Evolutionary conservation across 345 rosid genomes (phyloP).

Genomic region (Brassica juncea): DNA sequence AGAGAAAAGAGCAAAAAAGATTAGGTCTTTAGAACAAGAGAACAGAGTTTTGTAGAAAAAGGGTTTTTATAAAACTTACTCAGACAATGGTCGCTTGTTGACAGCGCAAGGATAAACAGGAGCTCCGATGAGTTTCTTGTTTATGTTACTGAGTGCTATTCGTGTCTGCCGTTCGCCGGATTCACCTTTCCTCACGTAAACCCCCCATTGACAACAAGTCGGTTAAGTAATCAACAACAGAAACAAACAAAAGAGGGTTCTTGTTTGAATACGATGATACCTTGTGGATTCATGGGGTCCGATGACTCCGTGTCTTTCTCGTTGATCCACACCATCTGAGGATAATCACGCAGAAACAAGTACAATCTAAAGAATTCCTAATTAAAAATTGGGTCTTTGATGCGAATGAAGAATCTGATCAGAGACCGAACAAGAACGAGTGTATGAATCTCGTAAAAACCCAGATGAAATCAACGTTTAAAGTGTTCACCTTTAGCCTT

Average conservation of each 20-base stretch:
- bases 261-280: slow-evolving; percentile 31
- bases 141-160: slow-evolving; percentile 69
- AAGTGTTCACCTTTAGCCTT: slow-evolving; percentile 28
- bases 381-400: slow-evolving; percentile 13
- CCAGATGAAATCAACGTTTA: slow-evolving; percentile 22
- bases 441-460: slow-evolving; percentile 10
- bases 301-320: slow-evolving; percentile 74
- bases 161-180: slow-evolving; percentile 47
- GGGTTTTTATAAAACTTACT: slow-evolving; percentile 39
- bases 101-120: slow-evolving; percentile 67
- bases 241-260: slow-evolving; percentile 21
- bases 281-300: slow-evolving; percentile 57
- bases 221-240: slow-evolving; percentile 2
- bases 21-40: neutral
- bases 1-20: neutral
- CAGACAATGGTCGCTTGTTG: slow-evolving; percentile 59
- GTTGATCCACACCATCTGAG: slow-evolving; percentile 63
- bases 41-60: no score
- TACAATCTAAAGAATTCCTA: neutral
- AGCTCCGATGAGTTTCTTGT: slow-evolving; percentile 66
- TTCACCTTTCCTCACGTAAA: slow-evolving; percentile 46
- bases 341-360: neutral
- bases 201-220: slow-evolving; percentile 41
- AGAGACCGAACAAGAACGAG: slow-evolving; percentile 39
- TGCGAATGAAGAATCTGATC: neutral